Percentiles rank a stretch among this genome's conserved stretches.
Evolutionary conservation across 768 basidiomycete species (phyloP).

Genomic region (Panaeolus papilionaceus): DNA sequence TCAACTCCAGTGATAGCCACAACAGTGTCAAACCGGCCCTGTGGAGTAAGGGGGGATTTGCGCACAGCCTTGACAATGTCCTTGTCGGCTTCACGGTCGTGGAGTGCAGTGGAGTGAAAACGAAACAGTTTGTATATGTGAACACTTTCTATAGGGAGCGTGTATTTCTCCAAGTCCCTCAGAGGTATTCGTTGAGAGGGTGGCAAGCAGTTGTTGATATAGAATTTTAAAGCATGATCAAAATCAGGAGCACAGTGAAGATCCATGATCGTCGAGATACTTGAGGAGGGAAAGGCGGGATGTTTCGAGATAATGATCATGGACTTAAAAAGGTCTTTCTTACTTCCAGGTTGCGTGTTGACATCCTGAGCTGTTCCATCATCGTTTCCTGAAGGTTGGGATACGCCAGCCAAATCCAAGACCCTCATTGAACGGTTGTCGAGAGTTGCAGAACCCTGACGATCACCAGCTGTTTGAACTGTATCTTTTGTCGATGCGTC

Average conservation of each 20-base stretch:
- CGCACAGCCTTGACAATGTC: slow-evolving; percentile 15
- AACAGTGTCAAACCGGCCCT: slow-evolving; percentile 19
- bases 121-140: slow-evolving; percentile 32
- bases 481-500: too few species aligned
- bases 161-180: neutral
- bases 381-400: too few species aligned
- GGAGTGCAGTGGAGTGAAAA: slow-evolving; percentile 26
- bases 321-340: too few species aligned
- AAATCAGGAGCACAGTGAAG: slow-evolving; percentile 30
- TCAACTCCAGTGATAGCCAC: slow-evolving; percentile 6
- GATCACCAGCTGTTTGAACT: too few species aligned
- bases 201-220: slow-evolving; percentile 32
- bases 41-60: neutral
- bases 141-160: slow-evolving; percentile 28
- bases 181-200: neutral
- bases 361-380: too few species aligned
- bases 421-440: too few species aligned
- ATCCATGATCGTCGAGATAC: slow-evolving; percentile 20
- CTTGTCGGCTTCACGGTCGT: slow-evolving; percentile 12
- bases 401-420: too few species aligned
- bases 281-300: slow-evolving; percentile 24
- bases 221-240: slow-evolving; percentile 29
- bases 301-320: slow-evolving; percentile 22
- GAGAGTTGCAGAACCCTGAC: too few species aligned
- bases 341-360: too few species aligned